These are phyloP conservation scores for Pythium pyrilobum DNA, from an alignment of 352 stramenopile genomes.

Conservation along the genomic window DNA sequence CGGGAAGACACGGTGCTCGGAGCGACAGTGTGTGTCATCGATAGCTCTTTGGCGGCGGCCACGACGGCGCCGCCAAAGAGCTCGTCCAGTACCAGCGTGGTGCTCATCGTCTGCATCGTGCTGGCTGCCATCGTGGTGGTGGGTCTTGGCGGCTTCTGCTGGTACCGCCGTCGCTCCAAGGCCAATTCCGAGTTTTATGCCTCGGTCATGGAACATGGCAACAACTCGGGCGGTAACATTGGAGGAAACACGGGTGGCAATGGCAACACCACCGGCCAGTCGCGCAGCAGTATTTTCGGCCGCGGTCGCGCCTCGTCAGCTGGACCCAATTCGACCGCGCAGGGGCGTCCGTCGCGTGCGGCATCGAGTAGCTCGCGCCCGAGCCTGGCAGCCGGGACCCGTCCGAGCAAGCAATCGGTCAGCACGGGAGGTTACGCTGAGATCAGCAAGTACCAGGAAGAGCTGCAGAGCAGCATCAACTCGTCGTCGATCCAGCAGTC, in stretches of 20 bases:
- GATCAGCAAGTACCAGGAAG: conserved; percentile 25
- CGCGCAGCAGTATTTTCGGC: conserved; percentile 12
- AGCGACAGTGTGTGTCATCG: conserved; percentile 47
- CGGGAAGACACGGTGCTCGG: conserved; percentile 42
- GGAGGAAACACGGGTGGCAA: neutral
- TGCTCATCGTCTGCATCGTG: conserved; percentile 55
- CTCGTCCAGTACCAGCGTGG: conserved; percentile 27
- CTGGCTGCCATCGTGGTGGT: conserved; percentile 44
- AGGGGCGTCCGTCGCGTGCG: too few relatives aligned
- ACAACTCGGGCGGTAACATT: conserved; percentile 3
- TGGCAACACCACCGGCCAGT: conserved; percentile 12
- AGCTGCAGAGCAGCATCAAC: conserved; percentile 10
- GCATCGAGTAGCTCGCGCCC: neutral
- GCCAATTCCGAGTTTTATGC: conserved; percentile 23
- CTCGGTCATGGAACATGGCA: conserved; percentile 23
- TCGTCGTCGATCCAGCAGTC: neutral
- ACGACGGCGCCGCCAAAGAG: conserved; percentile 2
- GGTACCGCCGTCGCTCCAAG: conserved; percentile 45
- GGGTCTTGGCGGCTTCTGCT: conserved; percentile 35
- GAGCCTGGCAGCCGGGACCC: neutral
- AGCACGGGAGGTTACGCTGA: conserved; percentile 19
- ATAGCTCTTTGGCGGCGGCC: neutral
- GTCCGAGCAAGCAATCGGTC: conserved; percentile 11
- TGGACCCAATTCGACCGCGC: conserved; percentile 2
- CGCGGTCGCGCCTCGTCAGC: conserved; percentile 15